Conservation (phyloP, 73 alveolate genomes). For the Blepharisma japonicum region DNA sequence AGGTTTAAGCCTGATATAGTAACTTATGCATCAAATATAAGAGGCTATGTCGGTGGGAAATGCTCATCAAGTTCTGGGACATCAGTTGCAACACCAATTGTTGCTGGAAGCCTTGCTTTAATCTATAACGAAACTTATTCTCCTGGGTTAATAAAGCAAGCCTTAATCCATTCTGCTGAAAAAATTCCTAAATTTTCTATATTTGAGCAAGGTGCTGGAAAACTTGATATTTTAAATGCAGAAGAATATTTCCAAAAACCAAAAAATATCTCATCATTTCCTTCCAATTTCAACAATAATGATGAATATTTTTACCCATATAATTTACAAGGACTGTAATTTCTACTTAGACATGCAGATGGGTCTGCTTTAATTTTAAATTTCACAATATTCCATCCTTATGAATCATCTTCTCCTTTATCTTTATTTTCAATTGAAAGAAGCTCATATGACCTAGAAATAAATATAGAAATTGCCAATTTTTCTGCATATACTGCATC, state of each 20-base stretch:
- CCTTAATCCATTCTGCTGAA: slow-evolving; percentile 37
- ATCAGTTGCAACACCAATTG: slow-evolving; percentile 50
- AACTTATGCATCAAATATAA: slow-evolving; percentile 42
- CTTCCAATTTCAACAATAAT: background rate
- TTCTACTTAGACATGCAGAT: background rate
- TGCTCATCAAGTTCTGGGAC: slow-evolving; percentile 54
- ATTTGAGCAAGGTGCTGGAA: slow-evolving; percentile 63
- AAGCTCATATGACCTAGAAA: background rate
- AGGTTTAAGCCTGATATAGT: slow-evolving; percentile 58
- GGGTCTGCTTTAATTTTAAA: slow-evolving; percentile 9
- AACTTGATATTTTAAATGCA: slow-evolving; percentile 32
- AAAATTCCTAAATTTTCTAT: slow-evolving; percentile 31
- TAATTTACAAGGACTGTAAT: background rate
- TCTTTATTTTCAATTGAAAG: background rate
- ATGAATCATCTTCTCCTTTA: background rate
- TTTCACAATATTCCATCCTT: slow-evolving; percentile 8
- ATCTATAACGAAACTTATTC: slow-evolving; percentile 29
- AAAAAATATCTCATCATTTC: background rate
- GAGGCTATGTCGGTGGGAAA: slow-evolving; percentile 13
- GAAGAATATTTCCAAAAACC: background rate
- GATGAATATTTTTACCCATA: slow-evolving; percentile 26
- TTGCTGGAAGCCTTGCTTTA: slow-evolving; percentile 55
- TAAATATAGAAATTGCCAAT: background rate
- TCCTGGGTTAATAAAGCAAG: slow-evolving; percentile 42
- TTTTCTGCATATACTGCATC: slow-evolving; percentile 21